Evolutionary conservation across 768 basidiomycete species (phyloP).

Genomic region (Mycena vulgaris): DNA sequence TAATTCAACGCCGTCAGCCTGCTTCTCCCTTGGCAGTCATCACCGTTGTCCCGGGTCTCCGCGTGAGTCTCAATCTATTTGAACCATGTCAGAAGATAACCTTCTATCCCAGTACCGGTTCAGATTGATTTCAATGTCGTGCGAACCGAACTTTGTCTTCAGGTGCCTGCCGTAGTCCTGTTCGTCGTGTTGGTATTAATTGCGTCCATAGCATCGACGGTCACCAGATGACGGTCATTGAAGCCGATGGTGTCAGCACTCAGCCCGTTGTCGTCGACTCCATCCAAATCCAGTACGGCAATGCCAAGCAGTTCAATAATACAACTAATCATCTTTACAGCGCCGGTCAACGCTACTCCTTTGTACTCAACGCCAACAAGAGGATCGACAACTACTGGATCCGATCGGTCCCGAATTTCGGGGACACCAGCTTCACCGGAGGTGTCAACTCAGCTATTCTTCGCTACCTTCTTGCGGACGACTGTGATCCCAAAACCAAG

Average conservation of each 20-base stretch:
- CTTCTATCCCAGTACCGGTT: constrained; percentile 8
- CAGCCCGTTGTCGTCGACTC: constrained; percentile 43
- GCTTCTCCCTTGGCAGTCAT: constrained; percentile 49
- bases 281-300: constrained; percentile 27
- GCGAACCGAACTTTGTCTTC: constrained; percentile 33
- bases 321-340: not conserved
- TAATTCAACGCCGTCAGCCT: constrained; percentile 30
- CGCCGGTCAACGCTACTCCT: constrained; percentile 56
- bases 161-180: not conserved
- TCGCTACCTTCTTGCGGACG: constrained; percentile 52
- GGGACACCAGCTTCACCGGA: constrained; percentile 44
- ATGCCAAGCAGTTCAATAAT: not conserved
- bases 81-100: constrained; percentile 25
- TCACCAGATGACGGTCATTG: constrained; percentile 53
- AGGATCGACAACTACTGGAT: constrained; percentile 63
- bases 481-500: constrained; percentile 46
- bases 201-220: constrained; percentile 45
- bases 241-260: constrained; percentile 50
- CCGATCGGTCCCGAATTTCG: constrained; percentile 45
- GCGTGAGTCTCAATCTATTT: constrained; percentile 58
- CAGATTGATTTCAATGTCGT: constrained; percentile 21
- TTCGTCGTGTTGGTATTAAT: not conserved
- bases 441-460: constrained; percentile 58
- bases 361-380: constrained; percentile 57
- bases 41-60: constrained; percentile 44